A percentile compares a stretch with the other conserved stretches of the same genome.
Evolutionary conservation across 139 green algal genomes (phyloP).

Genomic region (Chlorella sp.): DNA sequence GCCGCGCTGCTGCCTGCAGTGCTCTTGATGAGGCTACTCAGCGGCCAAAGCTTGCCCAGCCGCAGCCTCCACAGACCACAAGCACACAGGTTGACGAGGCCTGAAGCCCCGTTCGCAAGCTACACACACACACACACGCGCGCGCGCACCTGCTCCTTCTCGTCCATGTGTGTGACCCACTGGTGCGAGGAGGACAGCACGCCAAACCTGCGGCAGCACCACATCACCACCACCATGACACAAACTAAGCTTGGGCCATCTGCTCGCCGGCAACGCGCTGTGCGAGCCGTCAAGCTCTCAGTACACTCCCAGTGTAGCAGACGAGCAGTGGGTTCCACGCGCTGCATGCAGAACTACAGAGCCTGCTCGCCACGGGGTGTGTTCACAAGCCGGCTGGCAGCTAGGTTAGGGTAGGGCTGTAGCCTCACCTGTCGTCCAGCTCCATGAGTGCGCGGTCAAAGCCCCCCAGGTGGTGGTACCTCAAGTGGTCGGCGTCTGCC

Average conservation of each 20-base stretch:
- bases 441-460: constrained; percentile 76
- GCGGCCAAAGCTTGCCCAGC: not conserved
- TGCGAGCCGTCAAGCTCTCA: not conserved
- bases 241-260: not conserved
- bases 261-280: not conserved
- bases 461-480: constrained; percentile 68
- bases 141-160: constrained; percentile 58
- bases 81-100: not conserved
- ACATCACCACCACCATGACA: constrained; percentile 44
- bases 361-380: too few relatives aligned
- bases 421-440: constrained; percentile 52
- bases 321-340: not conserved
- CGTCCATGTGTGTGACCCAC: constrained; percentile 72
- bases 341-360: not conserved
- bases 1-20: not conserved
- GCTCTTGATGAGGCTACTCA: not conserved
- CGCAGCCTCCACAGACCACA: not conserved
- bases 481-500: constrained; percentile 67
- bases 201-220: constrained; percentile 5
- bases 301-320: not conserved
- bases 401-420: too few relatives aligned
- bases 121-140: not conserved
- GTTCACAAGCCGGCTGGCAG: too few relatives aligned
- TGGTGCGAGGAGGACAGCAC: constrained; percentile 55
- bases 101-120: not conserved